Base-by-base conservation (phyloP, 2,329 filamentous ascomycete species). In the Ceratocystis smalleyi region DNA sequence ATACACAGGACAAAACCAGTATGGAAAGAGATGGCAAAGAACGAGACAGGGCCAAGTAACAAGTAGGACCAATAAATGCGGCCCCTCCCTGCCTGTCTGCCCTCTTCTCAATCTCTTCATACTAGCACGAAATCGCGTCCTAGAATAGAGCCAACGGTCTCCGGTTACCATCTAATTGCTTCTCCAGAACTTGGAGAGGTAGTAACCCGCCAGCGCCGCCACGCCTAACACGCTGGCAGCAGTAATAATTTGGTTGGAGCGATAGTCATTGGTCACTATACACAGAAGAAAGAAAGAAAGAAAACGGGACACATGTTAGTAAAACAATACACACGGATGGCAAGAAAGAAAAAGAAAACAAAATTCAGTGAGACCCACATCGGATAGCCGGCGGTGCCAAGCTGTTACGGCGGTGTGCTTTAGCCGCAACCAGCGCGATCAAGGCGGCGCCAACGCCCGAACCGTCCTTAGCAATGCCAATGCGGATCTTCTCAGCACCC, bases 391-490 rank as follows among this genome's bases (percentile, higher is more conserved):
- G 49, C 19, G 64, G 61, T 17, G 64, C 64, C 54, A 66, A 43
- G 54, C 64, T 66, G 54, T 55, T 63, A 54, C 64, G 57, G 27
- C 64, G 64, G 49, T 66, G 45, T 30, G 64, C 61, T 61, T 66
- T 66, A 1, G 88, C 87, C 1, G 92, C 92, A 32, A 96, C 88
- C 61, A 96, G 81, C 62, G 94, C 94, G 75, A 97, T 97, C 70
- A 99, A 77, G 49, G 94, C 94, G 2, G 67, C 67, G 40, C 67
- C 67, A n/a, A 96, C 89, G 68, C 90, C 94, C 68, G 88, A 94
- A 59, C 94, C 94, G 73, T 99, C 94, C 79, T 96, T 96, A 67
- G 94, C 94, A 71, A 97, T 94, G 24, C 92, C 94, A 71, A 99
- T 96, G 65, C 90, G 82, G 68, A 99, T 88, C 75, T 85, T 88